A percentile compares a stretch with the other conserved stretches of the same genome.
Evolutionary conservation across 768 basidiomycete genomes (phyloP).

Genomic region (Tulasnella calospora): DNA sequence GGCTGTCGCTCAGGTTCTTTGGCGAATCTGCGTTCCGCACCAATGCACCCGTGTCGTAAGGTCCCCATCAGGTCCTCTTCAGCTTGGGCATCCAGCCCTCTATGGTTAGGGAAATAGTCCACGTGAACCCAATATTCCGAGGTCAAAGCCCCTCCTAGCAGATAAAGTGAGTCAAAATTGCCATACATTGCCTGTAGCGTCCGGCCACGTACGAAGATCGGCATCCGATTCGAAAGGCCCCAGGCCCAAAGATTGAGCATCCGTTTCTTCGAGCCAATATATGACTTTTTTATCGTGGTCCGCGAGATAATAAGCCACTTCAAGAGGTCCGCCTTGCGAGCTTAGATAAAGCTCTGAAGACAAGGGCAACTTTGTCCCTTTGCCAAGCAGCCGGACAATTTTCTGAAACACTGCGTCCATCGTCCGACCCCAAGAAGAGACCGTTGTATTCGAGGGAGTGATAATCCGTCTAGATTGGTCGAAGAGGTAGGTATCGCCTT

Average conservation of each 20-base stretch:
- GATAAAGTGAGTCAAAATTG: neutral
- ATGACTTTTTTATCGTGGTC: neutral
- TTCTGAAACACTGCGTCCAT: neutral
- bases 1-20: neutral
- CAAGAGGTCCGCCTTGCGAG: neutral
- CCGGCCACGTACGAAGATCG: neutral
- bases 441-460: neutral
- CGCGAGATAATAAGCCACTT: neutral
- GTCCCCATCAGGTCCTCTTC: neutral
- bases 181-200: neutral
- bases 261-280: neutral
- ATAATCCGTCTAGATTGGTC: neutral
- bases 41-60: neutral
- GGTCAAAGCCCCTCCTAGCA: neutral
- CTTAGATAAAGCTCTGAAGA: neutral
- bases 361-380: neutral
- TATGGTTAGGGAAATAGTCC: neutral
- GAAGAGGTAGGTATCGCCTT: neutral
- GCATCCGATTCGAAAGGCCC: neutral
- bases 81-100: neutral
- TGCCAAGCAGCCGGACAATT: neutral
- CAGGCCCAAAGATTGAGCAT: neutral
- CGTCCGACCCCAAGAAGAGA: neutral
- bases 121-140: conserved; percentile 20
- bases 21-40: neutral